Base-by-base conservation (phyloP, 2,329 filamentous ascomycete genomes). In the Sporothrix phasma region DNA sequence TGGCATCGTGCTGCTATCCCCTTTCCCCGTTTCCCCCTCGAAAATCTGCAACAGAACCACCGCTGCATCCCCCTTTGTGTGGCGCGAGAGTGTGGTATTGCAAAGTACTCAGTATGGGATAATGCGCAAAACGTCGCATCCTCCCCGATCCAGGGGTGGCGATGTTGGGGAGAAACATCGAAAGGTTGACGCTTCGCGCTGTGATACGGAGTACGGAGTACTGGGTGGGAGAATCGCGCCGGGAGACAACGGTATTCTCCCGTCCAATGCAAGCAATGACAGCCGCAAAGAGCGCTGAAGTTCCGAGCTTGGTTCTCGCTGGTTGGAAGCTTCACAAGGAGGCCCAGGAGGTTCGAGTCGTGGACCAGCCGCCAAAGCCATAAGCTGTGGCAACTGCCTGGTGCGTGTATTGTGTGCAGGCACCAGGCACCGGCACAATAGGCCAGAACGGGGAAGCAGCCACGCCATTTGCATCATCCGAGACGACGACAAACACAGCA, bases 401-500 rank as follows among this genome's bases (percentile, higher is more conserved):
- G n/a, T 13, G n/a, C 37, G 19, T 56, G 51, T 10, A 34, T 45
- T 22, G 26, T 34, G 46, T 60, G 56, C 56, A 46, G 56, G 56
- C 46, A 45, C 56, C 56, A 60, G 56, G 56, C 41, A 60, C 56
- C 41, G 56, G 41, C 41, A 34, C 34, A 46, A 34, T 46, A 61
- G 31, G 13, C 45, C n/a, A 19, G n/a, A 13, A 15, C 15, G 34
- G 11, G 34, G 15, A 13, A 37, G 5, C n/a, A 39, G n/a, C 31
- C 19, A 46, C 19, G 17, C 17, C 29, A 15, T 11, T n/a, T 11
- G 15, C 39, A 29, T 31, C 19, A 10, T 22, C 10, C 11, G 15
- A 24, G n/a, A n/a, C n/a, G n/a, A n/a, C n/a, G n/a, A n/a, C n/a
- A n/a, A n/a, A n/a, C n/a, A n/a, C n/a, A n/a, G n/a, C n/a, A n/a